These are phyloP conservation scores for Ustilaginoidea virens DNA, from an alignment of 2,329 filamentous ascomycete genomes.

Conservation along the genomic window DNA sequence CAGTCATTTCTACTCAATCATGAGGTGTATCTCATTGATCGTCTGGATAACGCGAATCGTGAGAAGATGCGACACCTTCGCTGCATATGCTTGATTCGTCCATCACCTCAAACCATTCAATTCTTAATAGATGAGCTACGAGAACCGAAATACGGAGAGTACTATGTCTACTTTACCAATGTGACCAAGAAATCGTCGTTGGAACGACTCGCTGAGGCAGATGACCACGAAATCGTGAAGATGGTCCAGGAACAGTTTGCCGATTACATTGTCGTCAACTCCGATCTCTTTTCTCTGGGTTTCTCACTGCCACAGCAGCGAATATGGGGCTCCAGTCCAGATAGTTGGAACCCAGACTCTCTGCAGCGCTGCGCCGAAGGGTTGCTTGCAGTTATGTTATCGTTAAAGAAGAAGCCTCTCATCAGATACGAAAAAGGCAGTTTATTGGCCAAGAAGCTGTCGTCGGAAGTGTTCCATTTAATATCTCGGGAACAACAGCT, in stretches of 20 bases:
- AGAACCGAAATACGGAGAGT: constrained; percentile 95
- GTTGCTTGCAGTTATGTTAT: constrained; percentile 65
- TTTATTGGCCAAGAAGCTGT: constrained; percentile 77
- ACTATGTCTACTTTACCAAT: constrained; percentile 95
- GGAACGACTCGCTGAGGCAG: constrained; percentile 85
- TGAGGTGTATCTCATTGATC: constrained; percentile 95
- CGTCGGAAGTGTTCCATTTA: constrained; percentile 79
- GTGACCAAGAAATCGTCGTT: constrained; percentile 92
- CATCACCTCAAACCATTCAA: constrained; percentile 85
- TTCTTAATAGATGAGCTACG: constrained; percentile 87
- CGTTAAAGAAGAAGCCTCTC: constrained; percentile 90
- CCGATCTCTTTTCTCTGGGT: constrained; percentile 75
- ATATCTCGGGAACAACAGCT: constrained; percentile 93
- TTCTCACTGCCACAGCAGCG: constrained; percentile 56
- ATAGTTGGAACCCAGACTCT: constrained; percentile 82
- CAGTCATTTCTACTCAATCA: constrained; percentile 91
- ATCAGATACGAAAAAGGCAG: constrained; percentile 92
- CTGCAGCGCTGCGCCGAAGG: constrained; percentile 80
- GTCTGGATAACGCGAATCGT: constrained; percentile 72
- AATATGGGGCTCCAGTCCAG: constrained; percentile 68
- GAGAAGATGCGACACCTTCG: constrained; percentile 98
- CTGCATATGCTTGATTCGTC: constrained; percentile 84
- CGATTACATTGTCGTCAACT: constrained; percentile 89
- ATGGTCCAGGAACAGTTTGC: constrained; percentile 91
- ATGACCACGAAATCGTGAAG: constrained; percentile 94